Conservation (phyloP, 2,329 filamentous ascomycete genomes). For the Verticillium nonalfalfae region DNA sequence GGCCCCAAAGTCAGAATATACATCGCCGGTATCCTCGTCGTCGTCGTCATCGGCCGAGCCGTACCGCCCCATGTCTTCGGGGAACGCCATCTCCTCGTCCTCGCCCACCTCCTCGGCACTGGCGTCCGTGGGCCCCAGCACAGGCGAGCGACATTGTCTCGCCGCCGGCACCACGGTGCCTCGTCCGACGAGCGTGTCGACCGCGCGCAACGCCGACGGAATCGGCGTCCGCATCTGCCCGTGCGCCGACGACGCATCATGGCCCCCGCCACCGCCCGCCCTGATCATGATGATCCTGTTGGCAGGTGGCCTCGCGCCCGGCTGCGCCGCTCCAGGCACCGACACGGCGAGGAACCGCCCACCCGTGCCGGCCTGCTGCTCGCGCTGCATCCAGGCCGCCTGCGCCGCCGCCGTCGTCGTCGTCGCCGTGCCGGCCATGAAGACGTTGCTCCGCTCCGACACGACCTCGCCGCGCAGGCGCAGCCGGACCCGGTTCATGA, state of each 20-base stretch:
- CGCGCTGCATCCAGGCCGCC: conserved; percentile 25
- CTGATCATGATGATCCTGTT: not conserved
- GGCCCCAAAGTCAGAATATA: conserved; percentile 49
- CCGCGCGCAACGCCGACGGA: not conserved
- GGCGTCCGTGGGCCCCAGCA: conserved; percentile 21
- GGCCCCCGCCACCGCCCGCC: not conserved
- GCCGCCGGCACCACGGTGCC: conserved; percentile 3
- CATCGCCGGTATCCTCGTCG: conserved; percentile 38
- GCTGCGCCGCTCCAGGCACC: not conserved
- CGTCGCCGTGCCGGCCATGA: conserved; percentile 23
- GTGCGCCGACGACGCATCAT: not conserved
- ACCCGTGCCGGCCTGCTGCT: conserved; percentile 23
- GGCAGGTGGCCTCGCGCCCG: not conserved
- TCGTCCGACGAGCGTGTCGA: not conserved
- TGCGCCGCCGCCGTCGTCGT: conserved; percentile 5
- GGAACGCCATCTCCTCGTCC: conserved; percentile 40
- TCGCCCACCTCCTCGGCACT: conserved; percentile 29
- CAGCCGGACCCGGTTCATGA: conserved; percentile 54
- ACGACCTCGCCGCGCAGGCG: conserved; percentile 31
- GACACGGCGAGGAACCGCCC: conserved; percentile 20
- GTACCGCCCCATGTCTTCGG: conserved; percentile 39
- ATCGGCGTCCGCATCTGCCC: not conserved
- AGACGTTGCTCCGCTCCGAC: conserved; percentile 19
- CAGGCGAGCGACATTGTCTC: conserved; percentile 4
- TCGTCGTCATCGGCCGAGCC: conserved; percentile 23